Conservation (phyloP, 768 basidiomycete species). For the Rhizopogon sp. region DNA sequence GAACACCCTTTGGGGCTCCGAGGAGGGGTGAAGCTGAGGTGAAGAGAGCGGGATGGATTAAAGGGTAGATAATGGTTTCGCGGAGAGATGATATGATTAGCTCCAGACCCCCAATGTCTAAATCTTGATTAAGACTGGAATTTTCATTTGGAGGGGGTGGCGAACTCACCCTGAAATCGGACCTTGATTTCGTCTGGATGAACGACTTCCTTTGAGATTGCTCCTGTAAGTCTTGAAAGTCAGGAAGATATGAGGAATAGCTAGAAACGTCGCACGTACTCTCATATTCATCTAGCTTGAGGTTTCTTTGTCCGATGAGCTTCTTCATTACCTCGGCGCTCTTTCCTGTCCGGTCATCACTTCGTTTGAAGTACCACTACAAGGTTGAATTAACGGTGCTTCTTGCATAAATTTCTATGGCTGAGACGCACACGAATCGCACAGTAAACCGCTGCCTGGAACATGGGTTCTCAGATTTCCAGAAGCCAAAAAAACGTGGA, state of each 20-base stretch:
- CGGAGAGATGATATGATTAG: constrained; percentile 83
- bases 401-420: neutral
- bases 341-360: neutral
- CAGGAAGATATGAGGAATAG: neutral
- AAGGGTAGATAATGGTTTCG: constrained; percentile 94
- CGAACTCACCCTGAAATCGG: constrained; percentile 59
- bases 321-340: neutral
- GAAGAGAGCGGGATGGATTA: constrained; percentile 88
- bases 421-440: neutral
- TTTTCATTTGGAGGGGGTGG: neutral
- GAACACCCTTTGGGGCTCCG: constrained; percentile 90
- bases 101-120: constrained; percentile 92
- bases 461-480: neutral
- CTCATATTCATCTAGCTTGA: constrained; percentile 90
- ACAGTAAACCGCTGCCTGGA: neutral
- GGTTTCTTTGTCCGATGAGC: constrained; percentile 49
- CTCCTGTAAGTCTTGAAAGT: constrained; percentile 39
- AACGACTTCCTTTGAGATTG: constrained; percentile 90
- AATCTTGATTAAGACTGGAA: neutral
- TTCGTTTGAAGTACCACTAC: neutral
- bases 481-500: neutral
- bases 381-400: neutral
- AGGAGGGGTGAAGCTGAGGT: constrained; percentile 74
- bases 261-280: constrained; percentile 39
- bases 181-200: constrained; percentile 85